Evolutionary conservation across 1,284 basidiomycete genomes (phyloP), one percentile per base, ranked within the genome.

Genomic region (Stereum hirsutum): DNA sequence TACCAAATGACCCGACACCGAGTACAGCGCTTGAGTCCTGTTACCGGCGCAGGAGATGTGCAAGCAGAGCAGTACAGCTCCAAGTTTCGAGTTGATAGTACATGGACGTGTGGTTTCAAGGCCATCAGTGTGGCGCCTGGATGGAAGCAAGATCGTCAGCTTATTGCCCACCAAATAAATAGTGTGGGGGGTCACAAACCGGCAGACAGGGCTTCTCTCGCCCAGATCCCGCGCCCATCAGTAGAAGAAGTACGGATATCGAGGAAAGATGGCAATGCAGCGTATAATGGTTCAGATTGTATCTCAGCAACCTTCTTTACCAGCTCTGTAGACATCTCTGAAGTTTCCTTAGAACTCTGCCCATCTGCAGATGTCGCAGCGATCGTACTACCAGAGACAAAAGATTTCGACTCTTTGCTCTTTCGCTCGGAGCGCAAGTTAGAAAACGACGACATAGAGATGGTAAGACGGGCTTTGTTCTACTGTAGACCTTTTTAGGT

Each of bases 1-100:
- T 95, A 94, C 54, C 74, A 70, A 2, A 87, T 55, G 0, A 65
- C 62, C 38, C 72, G 75, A 56, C 91, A 95, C 15, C 66, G 66
- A 0, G 81, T 76, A 59, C 91, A 94, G 39, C 84, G 68, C 54
- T 75, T 79, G 46, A 85, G 54, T 1, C 64, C 62, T 7, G 58
- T 42, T 1, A 52, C 33, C 1, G 58, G 50, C 12, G 66, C 52
- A 2, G 63, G 55, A 1, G 61, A 64, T 35, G 74, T 74, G 53
- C 91, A 94, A 8, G 64, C 65, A 0, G 86, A 85, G 53, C 91
- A 94, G 55, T 79, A 69, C 0, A 61, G 60, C 5, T 68, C 59
- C 8, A 94, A 65, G 50, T 75, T 69, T 12, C 62, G 57, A n/a
- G 71, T 79, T 2, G 87, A 86, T 14, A 94, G 70, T 0, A 77